Conservation (phyloP, 768 basidiomycete genomes). For the Leccinum olivaceopallidum region DNA sequence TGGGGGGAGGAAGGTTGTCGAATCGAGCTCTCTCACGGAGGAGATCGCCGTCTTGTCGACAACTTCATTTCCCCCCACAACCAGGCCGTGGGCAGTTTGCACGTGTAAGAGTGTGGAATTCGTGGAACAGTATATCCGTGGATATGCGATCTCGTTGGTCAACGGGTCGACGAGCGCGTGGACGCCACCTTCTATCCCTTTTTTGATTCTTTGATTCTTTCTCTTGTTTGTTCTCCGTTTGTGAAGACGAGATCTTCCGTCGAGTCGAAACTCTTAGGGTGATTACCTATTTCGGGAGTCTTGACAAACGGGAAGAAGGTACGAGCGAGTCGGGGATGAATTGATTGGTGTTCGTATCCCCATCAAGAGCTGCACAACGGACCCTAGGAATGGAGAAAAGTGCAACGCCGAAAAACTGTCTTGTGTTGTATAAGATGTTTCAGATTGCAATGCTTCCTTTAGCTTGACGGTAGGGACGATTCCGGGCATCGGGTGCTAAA, state of each 20-base stretch:
- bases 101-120: background rate
- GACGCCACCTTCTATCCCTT: background rate
- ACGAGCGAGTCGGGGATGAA: background rate
- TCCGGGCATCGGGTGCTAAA: background rate
- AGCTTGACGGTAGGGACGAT: background rate
- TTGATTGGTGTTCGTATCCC: background rate
- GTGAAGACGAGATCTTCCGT: slow-evolving; percentile 1
- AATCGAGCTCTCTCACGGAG: background rate
- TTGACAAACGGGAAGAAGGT: background rate
- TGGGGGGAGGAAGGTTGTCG: background rate
- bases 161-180: background rate
- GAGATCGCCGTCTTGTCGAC: background rate
- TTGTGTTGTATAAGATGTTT: background rate
- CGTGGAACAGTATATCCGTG: background rate
- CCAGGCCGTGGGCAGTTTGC: background rate
- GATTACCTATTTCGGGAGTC: background rate
- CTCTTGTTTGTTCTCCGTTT: background rate
- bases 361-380: background rate
- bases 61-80: background rate
- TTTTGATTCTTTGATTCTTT: background rate
- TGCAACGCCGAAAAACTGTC: background rate
- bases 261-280: slow-evolving; percentile 5
- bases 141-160: slow-evolving; percentile 5
- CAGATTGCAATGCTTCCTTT: background rate
- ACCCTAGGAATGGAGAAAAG: background rate